Conservation (phyloP, 495 filamentous ascomycete genomes). For the Lentithecium fluviatile region DNA sequence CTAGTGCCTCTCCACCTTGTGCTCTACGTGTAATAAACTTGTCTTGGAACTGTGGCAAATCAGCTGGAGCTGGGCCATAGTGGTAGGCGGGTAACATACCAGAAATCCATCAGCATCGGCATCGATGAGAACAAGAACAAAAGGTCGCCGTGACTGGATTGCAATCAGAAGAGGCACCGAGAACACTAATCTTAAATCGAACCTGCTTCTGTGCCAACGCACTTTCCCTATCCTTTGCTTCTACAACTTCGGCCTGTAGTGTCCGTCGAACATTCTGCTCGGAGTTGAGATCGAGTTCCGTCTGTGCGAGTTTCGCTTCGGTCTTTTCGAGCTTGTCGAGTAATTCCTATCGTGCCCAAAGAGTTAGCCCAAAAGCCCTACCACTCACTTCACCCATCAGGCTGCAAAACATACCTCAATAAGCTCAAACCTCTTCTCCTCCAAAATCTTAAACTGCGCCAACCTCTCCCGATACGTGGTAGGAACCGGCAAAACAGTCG, state of each 20-base stretch:
- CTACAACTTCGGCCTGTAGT: slow-evolving; percentile 32
- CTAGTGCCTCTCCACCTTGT: slow-evolving; percentile 43
- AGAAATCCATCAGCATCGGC: slow-evolving; percentile 36
- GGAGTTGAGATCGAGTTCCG: slow-evolving; percentile 32
- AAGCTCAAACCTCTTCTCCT: slow-evolving; percentile 31
- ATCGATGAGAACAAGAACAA: slow-evolving; percentile 32
- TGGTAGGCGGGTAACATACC: neutral
- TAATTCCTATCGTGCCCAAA: slow-evolving; percentile 18
- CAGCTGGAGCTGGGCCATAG: neutral
- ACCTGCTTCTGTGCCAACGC: slow-evolving; percentile 31
- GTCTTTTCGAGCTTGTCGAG: slow-evolving; percentile 33
- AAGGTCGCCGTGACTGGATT: slow-evolving; percentile 25
- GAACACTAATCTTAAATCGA: neutral
- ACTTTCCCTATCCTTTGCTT: slow-evolving; percentile 28
- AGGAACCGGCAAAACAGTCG: slow-evolving; percentile 9
- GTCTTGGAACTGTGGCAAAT: slow-evolving; percentile 42
- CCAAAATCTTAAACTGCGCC: slow-evolving; percentile 34
- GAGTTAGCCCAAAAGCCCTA: neutral
- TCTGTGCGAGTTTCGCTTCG: slow-evolving; percentile 32
- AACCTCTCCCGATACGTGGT: slow-evolving; percentile 29
- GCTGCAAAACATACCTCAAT: slow-evolving; percentile 22
- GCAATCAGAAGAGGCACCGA: neutral
- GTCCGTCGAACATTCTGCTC: slow-evolving; percentile 36
- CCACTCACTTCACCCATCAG: neutral
- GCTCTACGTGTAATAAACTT: slow-evolving; percentile 40